A percentile compares a stretch with the other conserved stretches of the same genome.
Conservation (phyloP, 768 basidiomycete species). For the Tulasnella sp. region DNA sequence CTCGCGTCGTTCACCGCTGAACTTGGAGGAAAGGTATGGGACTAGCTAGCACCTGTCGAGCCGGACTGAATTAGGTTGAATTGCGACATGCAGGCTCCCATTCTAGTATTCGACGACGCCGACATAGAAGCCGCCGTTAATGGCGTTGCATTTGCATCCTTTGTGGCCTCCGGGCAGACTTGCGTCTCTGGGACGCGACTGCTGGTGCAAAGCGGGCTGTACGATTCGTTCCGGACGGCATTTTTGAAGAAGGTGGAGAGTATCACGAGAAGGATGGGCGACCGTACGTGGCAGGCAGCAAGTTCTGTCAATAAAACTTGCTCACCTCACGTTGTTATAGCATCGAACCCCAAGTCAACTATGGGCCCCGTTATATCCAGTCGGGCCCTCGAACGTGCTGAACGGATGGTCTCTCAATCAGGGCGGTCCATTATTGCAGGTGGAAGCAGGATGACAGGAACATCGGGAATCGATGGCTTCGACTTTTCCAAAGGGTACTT, state of each 20-base stretch:
- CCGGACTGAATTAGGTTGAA: conserved; percentile 1
- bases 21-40: conserved; percentile 74
- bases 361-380: conserved; percentile 83
- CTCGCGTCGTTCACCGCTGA: conserved; percentile 79
- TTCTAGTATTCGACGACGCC: conserved; percentile 78
- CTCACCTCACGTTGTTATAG: conserved; percentile 46
- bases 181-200: conserved; percentile 91
- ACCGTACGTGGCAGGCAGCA: conserved; percentile 56
- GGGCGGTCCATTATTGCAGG: conserved; percentile 61
- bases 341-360: conserved; percentile 65
- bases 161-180: conserved; percentile 87
- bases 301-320: not conserved
- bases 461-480: conserved; percentile 67
- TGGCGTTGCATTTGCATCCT: conserved; percentile 80
- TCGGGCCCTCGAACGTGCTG: conserved; percentile 66
- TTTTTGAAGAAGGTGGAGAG: conserved; percentile 66
- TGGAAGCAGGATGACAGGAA: conserved; percentile 65
- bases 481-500: conserved; percentile 74
- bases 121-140: conserved; percentile 76
- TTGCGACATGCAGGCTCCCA: conserved; percentile 62
- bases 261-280: conserved; percentile 72
- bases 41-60: not conserved
- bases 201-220: conserved; percentile 69
- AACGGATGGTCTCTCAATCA: conserved; percentile 55
- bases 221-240: conserved; percentile 63